These are phyloP conservation scores for Termitomyces sp. DNA, from an alignment of 768 basidiomycete species.

Conservation along the genomic window DNA sequence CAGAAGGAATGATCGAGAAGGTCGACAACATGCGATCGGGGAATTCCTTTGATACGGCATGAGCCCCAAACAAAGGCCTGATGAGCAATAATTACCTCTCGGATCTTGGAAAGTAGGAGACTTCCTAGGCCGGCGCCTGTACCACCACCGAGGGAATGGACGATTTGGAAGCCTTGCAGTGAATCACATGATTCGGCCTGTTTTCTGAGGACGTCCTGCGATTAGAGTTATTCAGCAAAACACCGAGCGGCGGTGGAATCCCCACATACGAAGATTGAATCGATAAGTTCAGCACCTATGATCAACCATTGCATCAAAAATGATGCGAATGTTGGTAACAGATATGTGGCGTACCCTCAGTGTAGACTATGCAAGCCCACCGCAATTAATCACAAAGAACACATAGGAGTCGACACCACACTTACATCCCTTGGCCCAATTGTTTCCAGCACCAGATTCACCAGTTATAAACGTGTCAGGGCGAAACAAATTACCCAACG, in stretches of 20 bases:
- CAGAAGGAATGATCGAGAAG: conserved; percentile 51
- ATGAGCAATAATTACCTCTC: conserved; percentile 47
- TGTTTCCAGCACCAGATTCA: conserved; percentile 74
- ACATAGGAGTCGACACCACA: conserved; percentile 2
- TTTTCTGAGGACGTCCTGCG: conserved; percentile 68
- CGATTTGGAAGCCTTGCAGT: conserved; percentile 86
- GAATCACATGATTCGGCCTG: conserved; percentile 82
- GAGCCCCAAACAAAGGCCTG: neutral
- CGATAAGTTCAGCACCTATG: conserved; percentile 86
- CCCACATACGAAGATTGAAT: conserved; percentile 60
- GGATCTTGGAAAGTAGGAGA: conserved; percentile 74
- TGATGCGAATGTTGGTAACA: neutral
- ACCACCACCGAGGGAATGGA: conserved; percentile 90
- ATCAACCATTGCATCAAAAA: neutral
- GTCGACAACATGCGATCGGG: conserved; percentile 56
- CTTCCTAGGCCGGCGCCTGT: conserved; percentile 87
- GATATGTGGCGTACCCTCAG: conserved; percentile 57
- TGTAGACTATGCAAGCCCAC: conserved; percentile 55
- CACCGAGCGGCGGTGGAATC: neutral
- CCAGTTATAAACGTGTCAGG: conserved; percentile 83
- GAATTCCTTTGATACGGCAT: conserved; percentile 34
- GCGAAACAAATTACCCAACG: conserved; percentile 72
- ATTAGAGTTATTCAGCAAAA: neutral
- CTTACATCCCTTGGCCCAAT: conserved; percentile 94
- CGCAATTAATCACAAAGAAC: conserved; percentile 3